These are phyloP conservation scores for Suillus spraguei DNA, from an alignment of 768 basidiomycete genomes.

Conservation along the genomic window DNA sequence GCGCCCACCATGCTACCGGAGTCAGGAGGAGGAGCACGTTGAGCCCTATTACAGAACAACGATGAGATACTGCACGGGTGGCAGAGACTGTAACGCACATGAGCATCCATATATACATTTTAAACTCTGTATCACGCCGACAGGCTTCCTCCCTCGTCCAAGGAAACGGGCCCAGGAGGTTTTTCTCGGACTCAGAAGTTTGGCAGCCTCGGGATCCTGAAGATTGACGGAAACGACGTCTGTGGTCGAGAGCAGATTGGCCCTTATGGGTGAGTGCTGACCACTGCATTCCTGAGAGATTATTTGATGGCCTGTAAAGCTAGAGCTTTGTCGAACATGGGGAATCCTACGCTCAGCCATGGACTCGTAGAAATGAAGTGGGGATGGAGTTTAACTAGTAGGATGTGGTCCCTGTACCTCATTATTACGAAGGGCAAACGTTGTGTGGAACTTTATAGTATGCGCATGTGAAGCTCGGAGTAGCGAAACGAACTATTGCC, in stretches of 20 bases:
- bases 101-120: constrained; percentile 52
- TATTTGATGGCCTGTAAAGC: background rate
- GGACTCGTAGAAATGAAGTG: background rate
- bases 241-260: background rate
- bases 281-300: background rate
- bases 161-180: constrained; percentile 15
- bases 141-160: constrained; percentile 42
- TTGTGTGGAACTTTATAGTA: background rate
- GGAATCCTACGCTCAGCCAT: constrained; percentile 11
- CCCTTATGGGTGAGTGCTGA: background rate
- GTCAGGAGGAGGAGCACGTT: constrained; percentile 60
- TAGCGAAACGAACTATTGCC: background rate
- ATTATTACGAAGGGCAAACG: background rate
- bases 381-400: too few relatives aligned
- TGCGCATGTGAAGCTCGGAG: constrained; percentile 2
- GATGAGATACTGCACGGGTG: background rate
- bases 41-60: constrained; percentile 43
- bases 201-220: background rate
- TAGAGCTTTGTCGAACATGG: background rate
- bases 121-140: constrained; percentile 47
- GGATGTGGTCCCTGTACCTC: background rate
- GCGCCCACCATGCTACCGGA: constrained; percentile 62
- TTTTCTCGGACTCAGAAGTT: background rate
- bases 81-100: constrained; percentile 39
- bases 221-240: background rate